phyloP scores from a whole-genome alignment of 805 yeast genomes.

The Ogataea populi-albae region DNA sequence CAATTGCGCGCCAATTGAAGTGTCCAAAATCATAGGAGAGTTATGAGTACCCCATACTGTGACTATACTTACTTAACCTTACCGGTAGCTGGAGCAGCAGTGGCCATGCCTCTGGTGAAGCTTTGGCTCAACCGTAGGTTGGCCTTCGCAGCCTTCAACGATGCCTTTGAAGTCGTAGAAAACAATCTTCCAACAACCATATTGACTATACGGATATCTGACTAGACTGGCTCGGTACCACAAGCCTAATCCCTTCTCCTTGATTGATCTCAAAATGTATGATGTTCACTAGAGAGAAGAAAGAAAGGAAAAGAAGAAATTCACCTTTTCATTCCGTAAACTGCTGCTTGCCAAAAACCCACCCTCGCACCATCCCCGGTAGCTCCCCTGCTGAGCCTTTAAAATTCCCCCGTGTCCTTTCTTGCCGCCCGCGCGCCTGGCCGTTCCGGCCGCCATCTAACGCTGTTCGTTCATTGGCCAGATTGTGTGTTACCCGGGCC shows the following conservation, averaged over 20 bases:
- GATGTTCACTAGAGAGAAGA: neutral
- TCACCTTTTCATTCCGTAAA: too few relatives aligned
- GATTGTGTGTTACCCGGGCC: too few relatives aligned
- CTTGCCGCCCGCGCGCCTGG: too few relatives aligned
- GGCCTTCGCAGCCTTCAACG: constrained; percentile 86
- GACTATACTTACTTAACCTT: constrained; percentile 86
- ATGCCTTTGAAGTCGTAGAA: constrained; percentile 73
- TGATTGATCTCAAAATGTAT: constrained; percentile 1
- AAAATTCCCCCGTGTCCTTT: too few relatives aligned
- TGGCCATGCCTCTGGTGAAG: constrained; percentile 75
- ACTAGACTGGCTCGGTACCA: constrained; percentile 2
- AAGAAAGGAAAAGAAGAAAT: constrained; percentile 3
- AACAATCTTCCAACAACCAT: constrained; percentile 55
- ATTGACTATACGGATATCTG: constrained; percentile 14
- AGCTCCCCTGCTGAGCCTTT: too few relatives aligned
- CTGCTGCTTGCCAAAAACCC: too few relatives aligned
- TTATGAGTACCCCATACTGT: neutral
- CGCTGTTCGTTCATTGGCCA: too few relatives aligned
- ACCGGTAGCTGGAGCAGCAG: constrained; percentile 76
- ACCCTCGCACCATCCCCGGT: too few relatives aligned
- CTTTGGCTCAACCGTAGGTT: constrained; percentile 71
- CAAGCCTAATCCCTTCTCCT: constrained; percentile 4
- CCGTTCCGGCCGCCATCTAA: too few relatives aligned
- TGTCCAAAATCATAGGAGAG: too few relatives aligned
- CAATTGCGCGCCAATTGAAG: too few relatives aligned